Conservation (phyloP, 2,329 filamentous ascomycete genomes). For the Verticillium isaacii region DNA sequence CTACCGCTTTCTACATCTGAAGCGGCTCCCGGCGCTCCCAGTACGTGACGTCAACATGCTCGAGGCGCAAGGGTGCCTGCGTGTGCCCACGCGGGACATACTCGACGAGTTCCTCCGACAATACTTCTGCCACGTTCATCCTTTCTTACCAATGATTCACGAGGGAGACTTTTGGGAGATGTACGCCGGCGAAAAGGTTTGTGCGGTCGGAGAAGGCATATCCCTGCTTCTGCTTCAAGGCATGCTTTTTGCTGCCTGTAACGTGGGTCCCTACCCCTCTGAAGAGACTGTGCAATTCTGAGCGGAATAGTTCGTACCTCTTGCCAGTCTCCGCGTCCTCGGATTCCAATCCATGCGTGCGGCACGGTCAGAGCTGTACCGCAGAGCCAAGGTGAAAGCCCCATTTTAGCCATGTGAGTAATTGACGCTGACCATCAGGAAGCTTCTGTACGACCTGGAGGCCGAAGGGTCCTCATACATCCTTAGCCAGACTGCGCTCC, state of each 20-base stretch:
- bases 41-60: conserved; percentile 42
- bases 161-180: conserved; percentile 42
- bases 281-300: conserved; percentile 7
- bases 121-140: conserved; percentile 43
- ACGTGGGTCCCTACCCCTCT: conserved; percentile 19
- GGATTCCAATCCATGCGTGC: conserved; percentile 37
- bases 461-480: conserved; percentile 34
- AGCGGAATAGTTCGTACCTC: conserved; percentile 28
- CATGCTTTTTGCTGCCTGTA: conserved; percentile 39
- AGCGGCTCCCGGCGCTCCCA: conserved; percentile 26
- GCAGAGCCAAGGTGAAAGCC: conserved; percentile 12
- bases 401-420: not conserved
- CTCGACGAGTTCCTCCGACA: conserved; percentile 44
- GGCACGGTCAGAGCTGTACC: conserved; percentile 39
- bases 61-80: conserved; percentile 39
- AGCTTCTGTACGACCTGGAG: conserved; percentile 39
- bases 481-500: conserved; percentile 34
- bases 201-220: conserved; percentile 16
- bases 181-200: conserved; percentile 22
- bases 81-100: conserved; percentile 32
- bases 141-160: conserved; percentile 35
- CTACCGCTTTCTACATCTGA: conserved; percentile 35
- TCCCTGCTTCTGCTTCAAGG: conserved; percentile 41
- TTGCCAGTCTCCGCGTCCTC: conserved; percentile 29
- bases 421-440: not conserved